These are phyloP conservation scores for Canna indica DNA, from an alignment of 176 grass and related monocot genomes.

Conservation along the genomic window DNA sequence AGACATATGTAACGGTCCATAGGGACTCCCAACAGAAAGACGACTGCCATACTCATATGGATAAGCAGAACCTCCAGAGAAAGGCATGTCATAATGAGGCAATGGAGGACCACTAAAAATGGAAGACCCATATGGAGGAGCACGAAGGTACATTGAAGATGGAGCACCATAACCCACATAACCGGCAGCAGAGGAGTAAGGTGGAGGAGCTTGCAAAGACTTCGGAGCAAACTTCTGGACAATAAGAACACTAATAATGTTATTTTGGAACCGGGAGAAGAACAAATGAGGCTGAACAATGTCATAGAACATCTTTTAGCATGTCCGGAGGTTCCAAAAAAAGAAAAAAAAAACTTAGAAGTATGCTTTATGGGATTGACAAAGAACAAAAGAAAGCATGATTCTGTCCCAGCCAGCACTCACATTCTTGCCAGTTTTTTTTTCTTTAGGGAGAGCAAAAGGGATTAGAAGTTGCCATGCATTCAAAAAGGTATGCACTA, in stretches of 20 bases:
- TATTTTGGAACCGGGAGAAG: background rate
- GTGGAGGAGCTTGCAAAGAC: slow-evolving; percentile 42
- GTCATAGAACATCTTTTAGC: background rate
- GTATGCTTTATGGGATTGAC: background rate
- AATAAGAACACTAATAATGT: slow-evolving; percentile 5
- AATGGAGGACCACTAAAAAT: slow-evolving; percentile 46
- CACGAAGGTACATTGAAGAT: slow-evolving; percentile 54
- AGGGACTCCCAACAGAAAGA: slow-evolving; percentile 59
- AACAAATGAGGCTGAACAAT: background rate
- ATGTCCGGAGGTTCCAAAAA: background rate
- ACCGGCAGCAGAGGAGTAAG: slow-evolving; percentile 25
- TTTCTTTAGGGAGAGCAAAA: background rate
- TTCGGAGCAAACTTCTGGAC: slow-evolving; percentile 43
- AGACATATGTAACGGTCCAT: slow-evolving; percentile 44
- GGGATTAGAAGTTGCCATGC: background rate
- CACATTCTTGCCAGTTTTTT: background rate
- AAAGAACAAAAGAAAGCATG: background rate
- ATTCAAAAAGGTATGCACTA: background rate
- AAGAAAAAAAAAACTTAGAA: background rate
- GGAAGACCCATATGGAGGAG: slow-evolving; percentile 45
- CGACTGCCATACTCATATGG: slow-evolving; percentile 54
- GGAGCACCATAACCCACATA: slow-evolving; percentile 55
- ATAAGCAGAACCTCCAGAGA: slow-evolving; percentile 56
- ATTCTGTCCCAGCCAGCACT: background rate
- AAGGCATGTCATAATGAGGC: slow-evolving; percentile 45